Base-by-base conservation (phyloP, 495 filamentous ascomycete genomes). In the Cryomyces antarcticus region DNA sequence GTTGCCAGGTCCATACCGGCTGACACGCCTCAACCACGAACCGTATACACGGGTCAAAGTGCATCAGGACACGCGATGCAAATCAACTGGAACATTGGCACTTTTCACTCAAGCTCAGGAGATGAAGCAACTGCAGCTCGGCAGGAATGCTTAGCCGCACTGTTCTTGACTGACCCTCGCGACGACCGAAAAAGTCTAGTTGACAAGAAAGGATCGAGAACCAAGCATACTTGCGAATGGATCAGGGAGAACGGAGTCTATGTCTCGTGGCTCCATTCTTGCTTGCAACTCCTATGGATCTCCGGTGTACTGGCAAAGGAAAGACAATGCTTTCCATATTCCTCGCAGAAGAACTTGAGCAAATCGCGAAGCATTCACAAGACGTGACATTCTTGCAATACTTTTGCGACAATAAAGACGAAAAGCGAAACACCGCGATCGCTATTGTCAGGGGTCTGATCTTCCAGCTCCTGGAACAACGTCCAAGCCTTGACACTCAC, bases 241-340 rank as follows among this genome's bases (percentile, higher is more conserved):
- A 50, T 68, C 37, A 58, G 46, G 48, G 41, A 47, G n/a, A 52
- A 67, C 48, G 17, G 29, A 5, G 4, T 7, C n/a, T 70, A 64
- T 45, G 42, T 53, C 42, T 51, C 46, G 38, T 70, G 63, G 66
- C 47, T 67, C 43, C n/a, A 47, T 28, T 40, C 42, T 11, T 36
- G 49, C 44, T 38, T 12, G 29, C 50, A 47, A 39, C 53, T 65
- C 1, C 57, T 70, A 35, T 69, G 66, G 64, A 52, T 70, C 13
- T 63, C 53, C 11, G 66, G 66, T 57, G 62, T 24, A 62, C 64
- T 50, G 66, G 65, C 12, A 68, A 64, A 53, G 67, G 67, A 3
- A 70, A 70, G 48, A 68, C 64, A 1, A 67, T 67, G 62, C 54
- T 70, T 5, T 55, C 62, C 5, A 65, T 63, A 27, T 68, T 59